Percentiles rank a stretch among this genome's conserved stretches.
These are phyloP conservation scores for Mycothermus thermophilus DNA, from an alignment of 495 filamentous ascomycete genomes.

Conservation along the genomic window DNA sequence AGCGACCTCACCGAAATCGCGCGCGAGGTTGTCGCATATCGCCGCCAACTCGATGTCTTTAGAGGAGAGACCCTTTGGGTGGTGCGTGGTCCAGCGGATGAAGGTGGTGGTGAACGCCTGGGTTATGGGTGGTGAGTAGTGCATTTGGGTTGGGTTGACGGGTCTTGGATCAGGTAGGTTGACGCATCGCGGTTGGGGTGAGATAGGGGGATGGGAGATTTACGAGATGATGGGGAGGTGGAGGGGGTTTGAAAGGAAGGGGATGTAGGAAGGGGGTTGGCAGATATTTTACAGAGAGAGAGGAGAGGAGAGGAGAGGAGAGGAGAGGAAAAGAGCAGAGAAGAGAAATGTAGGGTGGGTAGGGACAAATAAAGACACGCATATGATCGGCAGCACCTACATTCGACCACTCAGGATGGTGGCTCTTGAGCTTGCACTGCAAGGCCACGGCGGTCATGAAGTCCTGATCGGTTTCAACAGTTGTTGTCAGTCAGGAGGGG, in stretches of 20 bases:
- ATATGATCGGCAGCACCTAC: no score
- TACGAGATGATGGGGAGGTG: no score
- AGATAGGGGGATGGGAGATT: no score
- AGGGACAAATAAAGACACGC: no score
- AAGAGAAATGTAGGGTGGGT: neutral
- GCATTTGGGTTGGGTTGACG: neutral
- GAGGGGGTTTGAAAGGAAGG: no score
- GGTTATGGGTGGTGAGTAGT: constrained; percentile 2
- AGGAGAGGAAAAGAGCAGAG: neutral
- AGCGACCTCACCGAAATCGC: constrained; percentile 35
- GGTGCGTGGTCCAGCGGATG: constrained; percentile 65
- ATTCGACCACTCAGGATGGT: constrained; percentile 54
- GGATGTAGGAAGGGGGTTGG: no score
- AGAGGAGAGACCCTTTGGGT: constrained; percentile 51
- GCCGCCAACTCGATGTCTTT: constrained; percentile 53
- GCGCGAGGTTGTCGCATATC: constrained; percentile 49
- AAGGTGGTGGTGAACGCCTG: constrained; percentile 47
- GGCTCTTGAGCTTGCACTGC: constrained; percentile 41
- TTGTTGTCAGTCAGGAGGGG: neutral
- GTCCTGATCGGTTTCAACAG: constrained; percentile 22
- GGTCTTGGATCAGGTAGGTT: no score
- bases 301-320: neutral
- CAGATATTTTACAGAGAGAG: no score
- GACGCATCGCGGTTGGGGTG: no score
- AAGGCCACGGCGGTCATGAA: constrained; percentile 47